phyloP scores from a whole-genome alignment of 176 grass and related monocot genomes.

The Triticum monococcum region DNA sequence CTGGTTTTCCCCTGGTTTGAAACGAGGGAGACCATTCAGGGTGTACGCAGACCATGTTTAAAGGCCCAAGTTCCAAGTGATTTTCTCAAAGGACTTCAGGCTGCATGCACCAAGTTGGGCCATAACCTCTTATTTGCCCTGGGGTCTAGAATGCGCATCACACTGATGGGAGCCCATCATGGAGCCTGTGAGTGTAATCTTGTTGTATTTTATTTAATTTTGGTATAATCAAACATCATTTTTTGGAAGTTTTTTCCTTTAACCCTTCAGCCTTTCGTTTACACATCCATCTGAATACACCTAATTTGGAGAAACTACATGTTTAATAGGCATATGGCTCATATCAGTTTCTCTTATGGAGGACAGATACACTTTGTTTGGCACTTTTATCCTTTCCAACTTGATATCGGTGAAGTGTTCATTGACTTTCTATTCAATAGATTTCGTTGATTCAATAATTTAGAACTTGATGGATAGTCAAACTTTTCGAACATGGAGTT shows the following conservation, averaged over 20 bases:
- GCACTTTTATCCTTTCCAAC: neutral
- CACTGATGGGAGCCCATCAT: neutral
- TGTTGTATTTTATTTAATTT: neutral
- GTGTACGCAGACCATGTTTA: neutral
- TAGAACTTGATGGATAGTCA: neutral
- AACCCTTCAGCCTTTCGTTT: slow-evolving; percentile 1
- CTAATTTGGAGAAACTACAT: neutral
- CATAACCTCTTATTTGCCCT: neutral
- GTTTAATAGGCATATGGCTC: neutral
- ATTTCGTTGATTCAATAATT: neutral
- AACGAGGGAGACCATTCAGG: neutral
- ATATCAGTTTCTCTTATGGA: neutral
- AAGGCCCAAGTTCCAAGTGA: neutral
- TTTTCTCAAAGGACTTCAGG: neutral
- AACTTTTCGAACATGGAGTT: neutral
- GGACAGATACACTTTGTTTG: slow-evolving; percentile 7
- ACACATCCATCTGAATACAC: neutral
- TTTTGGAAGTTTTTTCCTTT: neutral
- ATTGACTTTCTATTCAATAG: neutral
- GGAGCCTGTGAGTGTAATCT: neutral
- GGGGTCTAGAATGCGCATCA: neutral
- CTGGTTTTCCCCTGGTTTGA: neutral
- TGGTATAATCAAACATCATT: slow-evolving; percentile 3
- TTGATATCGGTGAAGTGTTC: neutral
- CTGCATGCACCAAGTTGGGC: neutral